Evolutionary conservation across 2,329 filamentous ascomycete species (phyloP), one percentile per base, ranked within the genome.

Genomic region (Orbilia ellipsospora): DNA sequence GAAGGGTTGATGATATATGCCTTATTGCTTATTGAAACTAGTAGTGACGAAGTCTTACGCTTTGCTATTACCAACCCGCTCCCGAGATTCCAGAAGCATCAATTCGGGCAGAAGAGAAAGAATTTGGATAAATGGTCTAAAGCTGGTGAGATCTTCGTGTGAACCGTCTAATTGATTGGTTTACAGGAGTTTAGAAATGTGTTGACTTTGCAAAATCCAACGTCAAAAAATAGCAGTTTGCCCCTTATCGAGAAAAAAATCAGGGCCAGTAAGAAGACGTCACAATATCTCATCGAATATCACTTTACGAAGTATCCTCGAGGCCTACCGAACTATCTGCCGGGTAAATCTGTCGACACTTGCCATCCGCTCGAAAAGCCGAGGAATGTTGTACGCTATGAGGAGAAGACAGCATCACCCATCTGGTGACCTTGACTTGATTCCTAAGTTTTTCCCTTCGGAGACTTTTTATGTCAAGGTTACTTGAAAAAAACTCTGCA

Each of bases 381-480:
- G 31, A 36, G 8, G 8, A 36, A 2, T 36, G 31, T 36, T 6
- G 31, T 36, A 36, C 31, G 31, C 31, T 31, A 36, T 36, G 31
- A 36, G 31, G 31, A 36, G 31, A 36, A 36, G 8, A 36, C 31
- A 36, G 5, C 31, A 36, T 36, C 31, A 36, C 31, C 31, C 31
- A 36, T 10, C 31, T 36, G 31, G 31, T 36, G 31, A 44, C 18
- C 40, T 48, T 20, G 40, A 16, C 57, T 36, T 4, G 31, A 36
- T 36, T 36, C n/a, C 18, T 52, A 31, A 10, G 20, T 62, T 57
- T 23, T 74, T 63, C 63, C 70, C 50, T 63, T 74, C 70, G 70
- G 70, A 68, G 70, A 74, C 70, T 74, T 74, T 74, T 59, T 67
- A 66, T 62, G 61, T 67, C 40, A 62, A 55, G 42, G 55, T 73